Evolutionary conservation across 148 eudicot genomes (phyloP), one percentile per base, ranked within the genome.

Genomic region (Pharnaceum exiguum): DNA sequence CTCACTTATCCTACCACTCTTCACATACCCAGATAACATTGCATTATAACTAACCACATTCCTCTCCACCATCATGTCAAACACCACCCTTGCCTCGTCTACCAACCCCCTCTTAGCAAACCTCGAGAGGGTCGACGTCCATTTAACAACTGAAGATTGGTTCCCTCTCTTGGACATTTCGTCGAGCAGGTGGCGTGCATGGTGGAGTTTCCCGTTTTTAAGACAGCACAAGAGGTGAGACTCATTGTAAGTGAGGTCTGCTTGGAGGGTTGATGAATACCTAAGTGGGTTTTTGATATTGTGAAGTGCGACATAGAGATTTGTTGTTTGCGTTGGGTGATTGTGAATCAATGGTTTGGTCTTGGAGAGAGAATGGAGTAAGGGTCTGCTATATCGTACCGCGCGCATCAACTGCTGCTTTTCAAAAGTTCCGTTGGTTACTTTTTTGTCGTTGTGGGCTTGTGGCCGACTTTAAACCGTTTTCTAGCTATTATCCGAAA

Each of bases 1-100:
- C 42, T 77, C 81, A 44, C 30, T 46, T 43, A 68, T 10, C 47
- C 71, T 72, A 23, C 66, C 71, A 31, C 30, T 55, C 18, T 36
- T 56, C 10, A 77, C 60, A 35, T 72, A 77, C 62, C 68, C 77
- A 29, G 71, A 72, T 2, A 77, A 59, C 77, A 72, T 72, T 25
- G 74, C 77, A 52, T 72, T 77, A 30, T 49, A 72, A 21, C 77
- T 77, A 19, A 77, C 81, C 10, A 72, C 50, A 69, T 72, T 77
- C 58, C 68, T 72, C 65, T 68, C 68, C 2, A 71, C 66, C 71
- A 72, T 49, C 17, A 72, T 60, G 10, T 72, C 59, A 22, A 72
- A 77, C 24, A 77, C 42, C 12, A 50, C 35, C 19, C 21, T 50
- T 8, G 81, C 77, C 57, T 77, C 74, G 2, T 69, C 33, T 19